Evolutionary conservation across 352 stramenopile species (phyloP).

Genomic region (Globisporangium uncinulatum): DNA sequence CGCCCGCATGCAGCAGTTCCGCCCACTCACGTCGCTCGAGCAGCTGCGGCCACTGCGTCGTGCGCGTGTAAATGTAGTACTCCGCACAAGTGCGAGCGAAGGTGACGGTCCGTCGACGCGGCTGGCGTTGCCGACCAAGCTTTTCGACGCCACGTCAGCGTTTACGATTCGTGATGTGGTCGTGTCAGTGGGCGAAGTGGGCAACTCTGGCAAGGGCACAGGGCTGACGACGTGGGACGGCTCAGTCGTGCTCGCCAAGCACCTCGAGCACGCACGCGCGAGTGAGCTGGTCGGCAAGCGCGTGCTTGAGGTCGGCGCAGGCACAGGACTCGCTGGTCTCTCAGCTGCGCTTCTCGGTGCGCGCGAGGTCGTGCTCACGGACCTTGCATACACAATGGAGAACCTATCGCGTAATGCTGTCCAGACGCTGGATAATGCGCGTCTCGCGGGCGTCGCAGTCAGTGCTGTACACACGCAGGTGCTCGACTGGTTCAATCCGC

Average conservation of each 20-base stretch:
- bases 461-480: conserved; percentile 23
- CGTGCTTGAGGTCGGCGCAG: conserved; percentile 80
- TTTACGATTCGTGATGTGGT: conserved; percentile 52
- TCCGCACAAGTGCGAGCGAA: conserved; percentile 15
- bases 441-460: not conserved
- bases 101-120: conserved; percentile 7
- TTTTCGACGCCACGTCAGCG: conserved; percentile 41
- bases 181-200: conserved; percentile 56
- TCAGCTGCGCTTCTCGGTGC: conserved; percentile 74
- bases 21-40: conserved; percentile 15
- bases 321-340: conserved; percentile 84
- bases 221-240: conserved; percentile 90
- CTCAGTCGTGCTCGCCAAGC: conserved; percentile 89
- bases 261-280: conserved; percentile 61
- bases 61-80: conserved; percentile 36
- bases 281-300: conserved; percentile 25
- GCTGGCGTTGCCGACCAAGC: conserved; percentile 42
- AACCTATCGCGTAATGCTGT: conserved; percentile 64
- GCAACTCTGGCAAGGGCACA: conserved; percentile 82
- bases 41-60: conserved; percentile 22
- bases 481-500: conserved; percentile 68
- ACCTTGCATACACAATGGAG: conserved; percentile 84
- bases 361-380: conserved; percentile 71
- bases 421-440: conserved; percentile 28
- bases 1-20: conserved; percentile 26